Conservation (phyloP, 768 basidiomycete species). For the Termitomyces sp. region DNA sequence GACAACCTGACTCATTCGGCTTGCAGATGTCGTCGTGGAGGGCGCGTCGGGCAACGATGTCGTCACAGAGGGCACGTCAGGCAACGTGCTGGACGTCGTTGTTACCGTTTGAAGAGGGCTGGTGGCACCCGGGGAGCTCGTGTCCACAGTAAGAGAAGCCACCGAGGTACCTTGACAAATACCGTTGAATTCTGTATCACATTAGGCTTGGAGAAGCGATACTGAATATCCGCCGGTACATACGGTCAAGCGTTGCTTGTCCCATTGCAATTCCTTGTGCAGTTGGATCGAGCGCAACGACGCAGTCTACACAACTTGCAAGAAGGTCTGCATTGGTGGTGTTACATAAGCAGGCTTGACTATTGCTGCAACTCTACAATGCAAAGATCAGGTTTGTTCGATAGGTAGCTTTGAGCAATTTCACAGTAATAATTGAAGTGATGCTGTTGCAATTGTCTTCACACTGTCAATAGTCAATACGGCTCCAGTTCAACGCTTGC, state of each 20-base stretch:
- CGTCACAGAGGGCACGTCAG: background rate
- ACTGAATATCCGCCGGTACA: background rate
- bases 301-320: constrained; percentile 26
- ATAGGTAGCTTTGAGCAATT: background rate
- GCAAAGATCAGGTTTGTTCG: background rate
- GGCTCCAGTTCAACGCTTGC: too few species aligned
- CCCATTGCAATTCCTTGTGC: constrained; percentile 8
- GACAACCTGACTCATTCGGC: background rate
- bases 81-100: background rate
- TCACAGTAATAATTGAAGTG: background rate
- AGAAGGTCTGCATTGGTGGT: constrained; percentile 17
- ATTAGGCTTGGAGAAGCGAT: background rate
- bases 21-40: too few species aligned
- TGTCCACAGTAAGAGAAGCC: background rate
- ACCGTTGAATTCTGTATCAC: background rate
- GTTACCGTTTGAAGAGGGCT: background rate
- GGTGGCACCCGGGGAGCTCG: background rate
- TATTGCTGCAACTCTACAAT: constrained; percentile 19
- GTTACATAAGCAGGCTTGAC: constrained; percentile 22
- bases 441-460: background rate
- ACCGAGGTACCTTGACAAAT: background rate
- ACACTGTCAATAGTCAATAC: constrained; percentile 5
- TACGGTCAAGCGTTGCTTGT: constrained; percentile 21
- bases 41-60: background rate
- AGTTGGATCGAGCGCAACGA: constrained; percentile 14